phyloP scores from a whole-genome alignment of 2,329 filamentous ascomycete genomes.

The Periconia sp. region DNA sequence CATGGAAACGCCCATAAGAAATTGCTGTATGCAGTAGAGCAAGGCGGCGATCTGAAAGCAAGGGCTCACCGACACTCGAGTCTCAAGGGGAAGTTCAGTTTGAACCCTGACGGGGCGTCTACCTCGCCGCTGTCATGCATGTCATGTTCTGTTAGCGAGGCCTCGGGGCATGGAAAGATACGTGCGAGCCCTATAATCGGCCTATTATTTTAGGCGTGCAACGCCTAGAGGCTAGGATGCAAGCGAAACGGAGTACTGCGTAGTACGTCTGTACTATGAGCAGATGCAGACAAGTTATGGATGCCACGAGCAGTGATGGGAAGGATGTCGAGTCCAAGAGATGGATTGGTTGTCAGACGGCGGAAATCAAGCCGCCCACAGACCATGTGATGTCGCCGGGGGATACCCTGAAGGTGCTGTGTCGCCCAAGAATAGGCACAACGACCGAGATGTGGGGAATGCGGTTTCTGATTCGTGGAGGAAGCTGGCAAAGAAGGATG shows the following conservation, averaged over 20 bases:
- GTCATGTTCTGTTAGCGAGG: conserved; percentile 27
- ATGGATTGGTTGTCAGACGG: conserved; percentile 8
- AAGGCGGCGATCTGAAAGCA: neutral
- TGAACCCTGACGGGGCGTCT: neutral
- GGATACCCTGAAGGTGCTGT: conserved; percentile 6
- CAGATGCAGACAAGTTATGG: neutral
- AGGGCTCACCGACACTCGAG: neutral
- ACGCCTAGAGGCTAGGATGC: neutral
- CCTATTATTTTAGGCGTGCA: neutral
- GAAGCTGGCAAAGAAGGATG: conserved; percentile 15
- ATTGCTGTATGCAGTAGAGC: neutral
- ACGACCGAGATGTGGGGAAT: conserved; percentile 8
- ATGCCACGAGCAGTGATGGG: neutral
- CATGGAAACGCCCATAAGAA: neutral
- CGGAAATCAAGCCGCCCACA: conserved; percentile 36
- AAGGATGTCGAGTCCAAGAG: neutral
- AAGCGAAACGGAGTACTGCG: neutral
- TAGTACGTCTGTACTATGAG: neutral
- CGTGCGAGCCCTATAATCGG: conserved; percentile 26
- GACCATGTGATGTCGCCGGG: conserved; percentile 30
- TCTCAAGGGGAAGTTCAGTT: neutral
- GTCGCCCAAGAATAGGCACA: neutral
- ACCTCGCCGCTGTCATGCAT: conserved; percentile 20
- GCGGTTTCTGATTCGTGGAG: conserved; percentile 30
- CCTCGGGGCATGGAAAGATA: conserved; percentile 20